Conservation (phyloP, 768 basidiomycete genomes). For the Naganishia friedmannii region DNA sequence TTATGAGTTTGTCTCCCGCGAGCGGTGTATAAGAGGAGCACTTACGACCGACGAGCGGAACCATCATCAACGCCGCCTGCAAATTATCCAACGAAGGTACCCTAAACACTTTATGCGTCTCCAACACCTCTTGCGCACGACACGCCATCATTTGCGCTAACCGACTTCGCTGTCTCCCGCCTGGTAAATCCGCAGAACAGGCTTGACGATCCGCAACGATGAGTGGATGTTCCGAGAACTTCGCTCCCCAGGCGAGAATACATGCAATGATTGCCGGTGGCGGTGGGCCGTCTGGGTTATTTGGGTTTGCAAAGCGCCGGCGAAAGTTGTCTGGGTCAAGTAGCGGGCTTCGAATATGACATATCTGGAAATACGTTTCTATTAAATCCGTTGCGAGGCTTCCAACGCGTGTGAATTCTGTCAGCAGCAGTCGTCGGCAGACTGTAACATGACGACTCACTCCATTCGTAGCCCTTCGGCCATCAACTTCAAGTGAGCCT, state of each 20-base stretch:
- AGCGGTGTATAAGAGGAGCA: not conserved
- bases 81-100: conserved; percentile 75
- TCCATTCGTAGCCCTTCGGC: conserved; percentile 73
- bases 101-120: conserved; percentile 80
- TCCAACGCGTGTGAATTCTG: conserved; percentile 29
- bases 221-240: conserved; percentile 86
- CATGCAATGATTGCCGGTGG: conserved; percentile 67
- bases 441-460: conserved; percentile 59
- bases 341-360: conserved; percentile 80
- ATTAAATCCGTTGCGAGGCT: conserved; percentile 90
- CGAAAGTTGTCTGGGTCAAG: conserved; percentile 81
- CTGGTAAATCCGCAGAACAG: conserved; percentile 49
- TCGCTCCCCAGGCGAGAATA: conserved; percentile 85
- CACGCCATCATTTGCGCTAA: conserved; percentile 74
- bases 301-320: conserved; percentile 58
- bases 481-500: conserved; percentile 67
- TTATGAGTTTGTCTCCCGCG: not conserved
- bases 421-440: conserved; percentile 30
- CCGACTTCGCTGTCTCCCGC: conserved; percentile 63
- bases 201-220: conserved; percentile 73
- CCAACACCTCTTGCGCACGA: conserved; percentile 79
- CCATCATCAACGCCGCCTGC: conserved; percentile 74
- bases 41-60: conserved; percentile 46
- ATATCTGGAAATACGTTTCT: conserved; percentile 81
- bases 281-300: conserved; percentile 41